Evolutionary conservation across 441 rosid genomes (phyloP), one percentile per base, ranked within the genome.

Genomic region (Pelargonium citronellum): DNA sequence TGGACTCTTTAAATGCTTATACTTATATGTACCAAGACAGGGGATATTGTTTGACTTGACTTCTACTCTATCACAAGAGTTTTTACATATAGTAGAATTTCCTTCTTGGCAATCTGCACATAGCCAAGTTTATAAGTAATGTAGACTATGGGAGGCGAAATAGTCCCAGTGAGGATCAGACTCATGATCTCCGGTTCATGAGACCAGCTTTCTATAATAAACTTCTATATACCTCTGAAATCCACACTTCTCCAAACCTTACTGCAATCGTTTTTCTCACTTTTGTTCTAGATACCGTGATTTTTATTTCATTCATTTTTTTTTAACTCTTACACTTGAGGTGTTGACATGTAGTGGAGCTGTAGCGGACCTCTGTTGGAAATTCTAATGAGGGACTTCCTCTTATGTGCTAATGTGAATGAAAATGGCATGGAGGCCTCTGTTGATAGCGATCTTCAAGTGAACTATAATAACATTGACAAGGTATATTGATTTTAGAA

Each of bases 381-480:
- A 75, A 71, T 91, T 82, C 82, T 87, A 73, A 43, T 83, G 74
- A 81, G 81, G 79, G 85, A 90, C 77, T 75, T 77, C 69, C 69
- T 78, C 68, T 64, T 89, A 55, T 79, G 79, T 79, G 82, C 80
- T 69, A 76, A 70, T 74, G 79, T 83, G 62, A 79, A 85, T 71
- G 80, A 82, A 75, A 81, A 74, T 75, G 70, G 77, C 73, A 62
- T 85, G 73, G 87, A 87, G 76, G 70, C 86, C 81, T 79, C 83
- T 66, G 74, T 84, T 64, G 67, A 79, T 27, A 81, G 92, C 83
- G 89, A 87, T 73, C 83, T 95, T 81, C 87, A 89, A 85, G 89
- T 83, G 64, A 91, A 90, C 74, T 95, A 91, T 77, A 89, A 89
- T 78, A 91, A 95, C 74, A 85, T 87, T 79, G 89, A 85, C 83